These are phyloP conservation scores for Calendula officinalis DNA, from an alignment of 129 eudicot genomes.

Conservation along the genomic window DNA sequence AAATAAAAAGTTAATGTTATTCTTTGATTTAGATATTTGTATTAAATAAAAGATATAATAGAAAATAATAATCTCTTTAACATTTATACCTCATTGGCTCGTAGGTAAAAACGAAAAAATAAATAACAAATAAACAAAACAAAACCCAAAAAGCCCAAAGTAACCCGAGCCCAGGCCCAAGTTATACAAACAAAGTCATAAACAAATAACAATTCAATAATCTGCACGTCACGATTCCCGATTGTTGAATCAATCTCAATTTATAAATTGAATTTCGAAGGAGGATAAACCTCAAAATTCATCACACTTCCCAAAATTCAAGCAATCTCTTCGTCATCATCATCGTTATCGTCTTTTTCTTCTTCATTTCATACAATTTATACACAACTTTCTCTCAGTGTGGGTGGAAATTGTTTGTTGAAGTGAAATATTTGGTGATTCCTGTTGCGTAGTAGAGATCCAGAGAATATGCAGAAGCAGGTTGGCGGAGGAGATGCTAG, in stretches of 20 bases:
- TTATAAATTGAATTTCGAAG: not conserved
- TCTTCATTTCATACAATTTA: not conserved
- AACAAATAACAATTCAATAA: not conserved
- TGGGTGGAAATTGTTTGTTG: not conserved
- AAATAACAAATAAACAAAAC: too few species aligned
- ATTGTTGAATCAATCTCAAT: conserved; percentile 3
- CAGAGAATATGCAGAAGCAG: conserved; percentile 33
- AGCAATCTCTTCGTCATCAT: conserved; percentile 20
- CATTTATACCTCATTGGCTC: too few species aligned
- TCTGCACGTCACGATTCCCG: conserved; percentile 23
- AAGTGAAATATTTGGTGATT: not conserved
- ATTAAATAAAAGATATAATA: too few species aligned
- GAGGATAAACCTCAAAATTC: conserved; percentile 30
- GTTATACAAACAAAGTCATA: too few species aligned
- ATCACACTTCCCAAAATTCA: conserved; percentile 30
- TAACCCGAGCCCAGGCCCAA: not conserved
- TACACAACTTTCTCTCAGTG: not conserved
- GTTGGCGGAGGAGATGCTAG: conserved; percentile 36
- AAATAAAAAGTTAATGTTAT: too few species aligned
- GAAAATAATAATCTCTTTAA: too few species aligned
- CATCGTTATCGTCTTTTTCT: not conserved
- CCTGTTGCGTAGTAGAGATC: conserved; percentile 4
- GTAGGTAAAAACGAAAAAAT: too few species aligned
- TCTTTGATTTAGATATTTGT: too few species aligned
- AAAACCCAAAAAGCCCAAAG: too few species aligned